These are phyloP conservation scores for Blastocladiella emersonii DNA, from an alignment of 371 early-diverging fungal species.

Conservation along the genomic window DNA sequence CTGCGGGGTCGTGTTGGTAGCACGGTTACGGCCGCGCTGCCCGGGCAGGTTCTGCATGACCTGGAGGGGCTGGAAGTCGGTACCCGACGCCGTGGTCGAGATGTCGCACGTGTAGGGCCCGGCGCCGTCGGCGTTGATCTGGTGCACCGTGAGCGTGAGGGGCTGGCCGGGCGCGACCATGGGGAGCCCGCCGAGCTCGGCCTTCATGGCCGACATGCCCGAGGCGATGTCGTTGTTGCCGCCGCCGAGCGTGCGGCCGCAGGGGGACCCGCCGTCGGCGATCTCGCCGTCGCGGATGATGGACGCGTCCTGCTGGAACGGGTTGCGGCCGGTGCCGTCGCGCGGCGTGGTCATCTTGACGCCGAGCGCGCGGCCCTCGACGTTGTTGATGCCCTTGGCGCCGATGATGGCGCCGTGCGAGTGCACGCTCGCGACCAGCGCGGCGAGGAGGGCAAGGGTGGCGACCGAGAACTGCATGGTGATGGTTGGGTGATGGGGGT, in stretches of 20 bases:
- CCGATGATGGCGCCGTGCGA: no score
- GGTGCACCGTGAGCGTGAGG: not conserved
- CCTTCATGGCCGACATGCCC: not conserved
- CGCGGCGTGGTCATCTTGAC: not conserved
- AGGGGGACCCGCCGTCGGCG: not conserved
- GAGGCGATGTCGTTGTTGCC: not conserved
- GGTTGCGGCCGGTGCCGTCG: not conserved
- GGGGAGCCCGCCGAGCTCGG: not conserved
- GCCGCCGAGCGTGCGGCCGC: slow-evolving; percentile 1
- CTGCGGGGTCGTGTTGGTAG: no score
- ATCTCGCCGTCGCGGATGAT: not conserved
- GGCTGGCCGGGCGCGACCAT: not conserved
- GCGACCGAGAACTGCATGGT: no score
- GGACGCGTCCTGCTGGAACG: slow-evolving; percentile 2
- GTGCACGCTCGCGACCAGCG: no score
- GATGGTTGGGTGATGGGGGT: no score
- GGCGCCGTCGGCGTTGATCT: slow-evolving; percentile 1
- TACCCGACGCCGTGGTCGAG: no score
- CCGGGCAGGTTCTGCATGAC: no score
- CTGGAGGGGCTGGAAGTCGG: no score
- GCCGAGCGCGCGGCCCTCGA: not conserved
- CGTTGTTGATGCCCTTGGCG: not conserved
- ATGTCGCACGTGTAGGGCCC: not conserved
- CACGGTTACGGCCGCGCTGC: no score
- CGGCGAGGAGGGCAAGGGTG: no score